A percentile compares a stretch with the other conserved stretches of the same genome.
Evolutionary conservation across 768 basidiomycete genomes (phyloP).

Genomic region (Punctularia strigosozonata): DNA sequence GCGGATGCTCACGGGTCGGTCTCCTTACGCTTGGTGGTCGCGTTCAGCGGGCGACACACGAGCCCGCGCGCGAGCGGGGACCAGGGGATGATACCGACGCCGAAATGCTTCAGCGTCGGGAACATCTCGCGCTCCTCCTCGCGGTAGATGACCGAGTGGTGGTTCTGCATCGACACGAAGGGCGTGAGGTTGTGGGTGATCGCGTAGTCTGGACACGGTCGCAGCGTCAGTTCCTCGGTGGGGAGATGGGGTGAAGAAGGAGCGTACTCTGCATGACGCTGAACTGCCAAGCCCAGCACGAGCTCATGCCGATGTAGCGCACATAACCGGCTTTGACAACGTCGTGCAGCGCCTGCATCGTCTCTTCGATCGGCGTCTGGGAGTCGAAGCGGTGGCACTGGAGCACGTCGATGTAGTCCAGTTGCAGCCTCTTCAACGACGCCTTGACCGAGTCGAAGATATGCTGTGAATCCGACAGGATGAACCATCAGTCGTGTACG

Average conservation of each 20-base stretch:
- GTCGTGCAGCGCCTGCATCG: slow-evolving; percentile 32
- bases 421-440: neutral
- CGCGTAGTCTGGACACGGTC: slow-evolving; percentile 19
- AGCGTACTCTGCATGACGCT: slow-evolving; percentile 18
- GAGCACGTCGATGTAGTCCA: slow-evolving; percentile 28
- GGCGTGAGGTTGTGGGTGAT: slow-evolving; percentile 21
- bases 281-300: slow-evolving; percentile 20
- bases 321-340: slow-evolving; percentile 29
- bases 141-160: slow-evolving; percentile 30
- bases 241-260: neutral
- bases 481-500: neutral
- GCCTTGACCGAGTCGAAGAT: slow-evolving; percentile 22
- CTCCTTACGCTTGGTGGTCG: slow-evolving; percentile 13
- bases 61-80: slow-evolving; percentile 24
- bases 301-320: slow-evolving; percentile 24
- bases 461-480: slow-evolving; percentile 9
- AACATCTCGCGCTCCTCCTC: slow-evolving; percentile 34
- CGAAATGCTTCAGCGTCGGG: slow-evolving; percentile 23
- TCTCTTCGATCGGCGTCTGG: slow-evolving; percentile 29
- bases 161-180: slow-evolving; percentile 38
- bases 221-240: neutral
- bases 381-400: slow-evolving; percentile 25
- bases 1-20: slow-evolving; percentile 15
- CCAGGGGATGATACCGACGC: slow-evolving; percentile 29
- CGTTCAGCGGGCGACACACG: slow-evolving; percentile 15